Conservation (phyloP, 345 rosid species). For the Passiflora organensis region DNA sequence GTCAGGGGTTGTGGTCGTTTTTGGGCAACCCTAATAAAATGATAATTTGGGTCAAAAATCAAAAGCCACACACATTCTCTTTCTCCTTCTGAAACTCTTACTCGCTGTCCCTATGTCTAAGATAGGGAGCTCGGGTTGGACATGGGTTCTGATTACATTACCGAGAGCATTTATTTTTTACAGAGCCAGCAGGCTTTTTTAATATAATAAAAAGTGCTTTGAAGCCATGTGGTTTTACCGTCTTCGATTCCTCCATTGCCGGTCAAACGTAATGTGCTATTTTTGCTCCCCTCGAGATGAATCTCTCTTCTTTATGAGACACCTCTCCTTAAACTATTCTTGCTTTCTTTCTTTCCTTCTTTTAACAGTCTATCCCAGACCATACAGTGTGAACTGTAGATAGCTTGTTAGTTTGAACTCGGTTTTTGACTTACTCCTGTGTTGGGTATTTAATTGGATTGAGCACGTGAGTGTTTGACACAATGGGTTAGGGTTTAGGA, state of each 20-base stretch:
- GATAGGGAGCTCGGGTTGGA: conserved; percentile 14
- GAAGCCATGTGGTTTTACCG: conserved; percentile 43
- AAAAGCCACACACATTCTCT: conserved; percentile 12
- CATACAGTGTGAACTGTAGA: no score
- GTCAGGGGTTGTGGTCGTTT: no score
- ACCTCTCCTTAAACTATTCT: conserved; percentile 5
- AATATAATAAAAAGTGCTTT: conserved; percentile 13
- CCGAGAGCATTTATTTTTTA: conserved; percentile 37
- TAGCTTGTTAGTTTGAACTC: no score
- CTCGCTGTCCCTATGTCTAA: conserved; percentile 10
- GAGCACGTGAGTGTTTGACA: no score
- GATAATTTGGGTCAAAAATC: conserved; percentile 15
- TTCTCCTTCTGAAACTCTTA: no score
- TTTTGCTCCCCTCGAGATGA: conserved; percentile 35
- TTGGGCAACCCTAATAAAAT: conserved; percentile 18
- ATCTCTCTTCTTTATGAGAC: conserved; percentile 16
- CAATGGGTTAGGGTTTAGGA: no score
- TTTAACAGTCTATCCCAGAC: no score
- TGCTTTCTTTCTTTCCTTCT: no score
- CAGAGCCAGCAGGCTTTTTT: conserved; percentile 28
- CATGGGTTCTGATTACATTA: conserved; percentile 37
- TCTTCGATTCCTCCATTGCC: conserved; percentile 43
- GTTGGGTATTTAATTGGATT: no score
- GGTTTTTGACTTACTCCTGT: no score
- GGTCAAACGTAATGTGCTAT: conserved; percentile 37